Base-by-base conservation (phyloP, 345 rosid genomes). In the Eucalyptus fibrosa region DNA sequence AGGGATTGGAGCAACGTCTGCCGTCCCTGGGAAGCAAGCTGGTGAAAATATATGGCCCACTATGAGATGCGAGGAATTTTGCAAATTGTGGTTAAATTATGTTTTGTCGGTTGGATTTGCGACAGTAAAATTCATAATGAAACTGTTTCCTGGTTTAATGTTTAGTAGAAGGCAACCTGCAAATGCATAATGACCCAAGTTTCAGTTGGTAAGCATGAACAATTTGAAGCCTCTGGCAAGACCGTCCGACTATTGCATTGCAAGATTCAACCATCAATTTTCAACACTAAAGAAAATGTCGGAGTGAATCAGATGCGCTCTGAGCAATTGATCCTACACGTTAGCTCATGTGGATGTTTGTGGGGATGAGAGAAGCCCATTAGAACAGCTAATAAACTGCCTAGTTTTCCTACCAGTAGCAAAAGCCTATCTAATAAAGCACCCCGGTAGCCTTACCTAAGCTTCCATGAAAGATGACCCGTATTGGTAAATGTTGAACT, bases 81-180 rank as follows among this genome's bases (percentile, higher is more conserved):
- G 37, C 37, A 2, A n/a, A 26, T 50, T 47, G 15, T 47, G 14
- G 28, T 82, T 85, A 44, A 44, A 47, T 42, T 85, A 50, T 44
- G 55, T 47, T n/a, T 9, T 85, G 11, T 26, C 6, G 28, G 87
- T 45, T 85, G 51, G 51, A 85, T 85, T 85, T 44, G 32, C 6
- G 19, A 85, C 34, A 3, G 7, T 37, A 44, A 42, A 50, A 12
- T 50, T 42, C 21, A 85, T 24, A 44, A 15, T 15, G 77, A 65
- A n/a, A n/a, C 5, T 42, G 50, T 82, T 77, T 62, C 7, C 37
- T 92, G 88, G 89, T 94, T 96, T 45, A 96, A 92, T 59, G 95
- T 91, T 92, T 95, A 93, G 92, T 95, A 97, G 91, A 93, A 96
- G 77, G 97, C 97, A 91, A 95, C 95, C 96, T 94, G 95, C 87